Evolutionary conservation across 2,329 filamentous ascomycete genomes (phyloP), one percentile per base, ranked within the genome.

Genomic region (Calycina herbarum): DNA sequence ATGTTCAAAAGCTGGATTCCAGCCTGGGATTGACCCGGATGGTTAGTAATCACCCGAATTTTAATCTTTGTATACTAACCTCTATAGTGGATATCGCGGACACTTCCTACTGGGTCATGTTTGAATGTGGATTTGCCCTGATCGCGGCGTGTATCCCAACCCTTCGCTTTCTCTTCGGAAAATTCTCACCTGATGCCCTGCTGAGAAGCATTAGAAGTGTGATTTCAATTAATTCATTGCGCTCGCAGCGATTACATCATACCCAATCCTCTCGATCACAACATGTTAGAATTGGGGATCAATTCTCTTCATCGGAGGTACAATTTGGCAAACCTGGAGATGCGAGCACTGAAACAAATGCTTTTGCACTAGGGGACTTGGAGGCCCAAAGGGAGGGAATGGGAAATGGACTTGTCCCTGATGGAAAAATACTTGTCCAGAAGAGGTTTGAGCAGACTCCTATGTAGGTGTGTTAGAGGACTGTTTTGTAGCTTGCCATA

Each of bases 151-250:
- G 48, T 20, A 8, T 54, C n/a, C 48, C 15, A 20, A 20, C 48
- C n/a, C 48, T 54, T 54, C 11, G 17, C n/a, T 54, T 54, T 29
- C n/a, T 54, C 27, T 54, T 54, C 20, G 48, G 48, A 29, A 54
- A 54, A 29, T 54, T 54, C 27, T 54, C 48, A 54, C 48, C 48
- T 10, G 48, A 54, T 54, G 48, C 48, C 48, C 48, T 54, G 7
- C 7, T 54, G 5, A 54, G 27, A 20, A 54, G 48, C n/a, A 54
- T 54, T 11, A 54, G 48, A 20, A 54, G 4, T 54, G 48, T 29
- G 10, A 54, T 54, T 54, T 54, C 48, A 10, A 2, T 54, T 8
- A 20, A 3, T 17, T 54, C 48, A 10, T 20, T 54, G 20, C 48
- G 48, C 11, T 54, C 48, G n/a, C 15, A 54, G 27, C 48, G 15